Evolutionary conservation across 2,329 filamentous ascomycete species (phyloP).

Genomic region (Diaporthe citriasiana): DNA sequence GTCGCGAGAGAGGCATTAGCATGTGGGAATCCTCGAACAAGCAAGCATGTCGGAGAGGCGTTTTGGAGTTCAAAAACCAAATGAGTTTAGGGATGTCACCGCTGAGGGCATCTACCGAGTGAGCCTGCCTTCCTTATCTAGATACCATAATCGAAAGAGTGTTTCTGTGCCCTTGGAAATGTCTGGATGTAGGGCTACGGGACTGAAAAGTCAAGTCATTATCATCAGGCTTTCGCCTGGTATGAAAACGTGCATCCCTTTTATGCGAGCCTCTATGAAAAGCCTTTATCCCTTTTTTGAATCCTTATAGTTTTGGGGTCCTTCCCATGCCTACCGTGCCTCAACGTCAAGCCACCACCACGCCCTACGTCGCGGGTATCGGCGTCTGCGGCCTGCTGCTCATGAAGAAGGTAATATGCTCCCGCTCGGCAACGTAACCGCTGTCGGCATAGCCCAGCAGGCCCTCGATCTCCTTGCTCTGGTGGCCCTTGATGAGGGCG

Average conservation of each 20-base stretch:
- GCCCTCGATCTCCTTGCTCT: conserved; percentile 84
- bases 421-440: conserved; percentile 90
- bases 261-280: conserved; percentile 13
- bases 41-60: conserved; percentile 45
- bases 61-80: conserved; percentile 42
- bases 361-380: conserved; percentile 47
- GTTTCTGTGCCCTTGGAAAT: conserved; percentile 7
- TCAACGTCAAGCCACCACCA: conserved; percentile 43
- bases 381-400: conserved; percentile 68
- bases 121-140: conserved; percentile 24
- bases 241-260: neutral
- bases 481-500: conserved; percentile 83
- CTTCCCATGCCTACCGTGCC: conserved; percentile 44
- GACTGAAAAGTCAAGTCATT: neutral
- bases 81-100: neutral
- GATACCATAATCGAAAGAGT: conserved; percentile 30
- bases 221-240: neutral
- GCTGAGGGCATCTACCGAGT: neutral
- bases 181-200: neutral
- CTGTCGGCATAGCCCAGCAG: conserved; percentile 93
- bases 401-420: conserved; percentile 85
- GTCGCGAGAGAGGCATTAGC: neutral
- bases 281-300: conserved; percentile 8
- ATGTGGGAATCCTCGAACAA: neutral
- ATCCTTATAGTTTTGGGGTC: neutral